phyloP scores from a whole-genome alignment of 345 rosid species.

The Pistacia vera region DNA sequence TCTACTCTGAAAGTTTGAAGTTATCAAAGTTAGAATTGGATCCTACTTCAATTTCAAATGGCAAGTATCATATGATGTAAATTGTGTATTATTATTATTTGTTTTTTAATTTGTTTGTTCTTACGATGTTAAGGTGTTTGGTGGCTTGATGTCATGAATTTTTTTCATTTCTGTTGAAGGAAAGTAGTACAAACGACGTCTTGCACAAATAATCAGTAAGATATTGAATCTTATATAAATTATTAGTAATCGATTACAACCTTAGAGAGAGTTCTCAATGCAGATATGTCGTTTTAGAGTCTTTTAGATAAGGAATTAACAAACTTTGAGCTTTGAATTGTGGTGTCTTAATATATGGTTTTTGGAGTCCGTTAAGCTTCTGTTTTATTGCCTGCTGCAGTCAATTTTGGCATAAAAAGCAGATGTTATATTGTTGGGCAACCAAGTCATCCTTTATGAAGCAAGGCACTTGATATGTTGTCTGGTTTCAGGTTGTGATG shows the following conservation, averaged over 20 bases:
- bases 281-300: too few species aligned
- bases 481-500: slow-evolving; percentile 31
- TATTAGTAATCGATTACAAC: too few species aligned
- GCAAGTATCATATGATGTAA: slow-evolving; percentile 5
- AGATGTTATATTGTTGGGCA: not conserved
- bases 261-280: too few species aligned
- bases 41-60: slow-evolving; percentile 5
- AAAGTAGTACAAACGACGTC: too few species aligned
- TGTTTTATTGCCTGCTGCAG: not conserved
- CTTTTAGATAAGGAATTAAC: not conserved
- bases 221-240: too few species aligned
- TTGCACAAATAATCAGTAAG: too few species aligned
- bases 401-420: not conserved
- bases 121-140: too few species aligned
- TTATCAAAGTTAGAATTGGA: slow-evolving; percentile 31
- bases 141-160: not conserved
- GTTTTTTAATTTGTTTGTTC: not conserved
- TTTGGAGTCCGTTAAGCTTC: not conserved
- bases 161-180: too few species aligned
- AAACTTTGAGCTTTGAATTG: not conserved
- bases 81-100: not conserved
- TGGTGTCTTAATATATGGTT: not conserved
- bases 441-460: not conserved
- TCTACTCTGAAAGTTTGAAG: slow-evolving; percentile 50
- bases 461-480: not conserved